Evolutionary conservation across 371 early-diverging fungal genomes (phyloP).

Genomic region (Syncephalastrum contaminatum): DNA sequence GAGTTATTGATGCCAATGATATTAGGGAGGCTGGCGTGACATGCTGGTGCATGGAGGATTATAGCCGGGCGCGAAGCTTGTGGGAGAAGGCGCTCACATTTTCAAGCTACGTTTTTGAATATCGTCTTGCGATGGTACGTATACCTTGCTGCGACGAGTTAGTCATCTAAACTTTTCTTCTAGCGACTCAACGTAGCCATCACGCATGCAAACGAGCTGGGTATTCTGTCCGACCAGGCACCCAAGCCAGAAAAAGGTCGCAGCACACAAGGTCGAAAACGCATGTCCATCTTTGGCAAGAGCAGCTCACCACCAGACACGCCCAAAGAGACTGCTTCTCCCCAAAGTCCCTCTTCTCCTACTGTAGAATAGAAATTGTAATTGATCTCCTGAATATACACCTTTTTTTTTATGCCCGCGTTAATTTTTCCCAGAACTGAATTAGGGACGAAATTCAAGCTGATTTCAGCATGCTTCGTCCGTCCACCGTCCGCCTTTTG

Average conservation of each 20-base stretch:
- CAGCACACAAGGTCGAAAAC: constrained; percentile 41
- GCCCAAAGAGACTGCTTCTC: background rate
- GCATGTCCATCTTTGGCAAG: constrained; percentile 29
- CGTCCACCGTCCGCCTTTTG: too few species aligned
- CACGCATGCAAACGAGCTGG: constrained; percentile 44
- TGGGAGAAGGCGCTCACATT: constrained; percentile 54
- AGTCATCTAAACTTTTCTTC: background rate
- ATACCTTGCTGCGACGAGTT: background rate
- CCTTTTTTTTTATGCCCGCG: too few species aligned
- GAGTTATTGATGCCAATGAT: background rate
- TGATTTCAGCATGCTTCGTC: too few species aligned
- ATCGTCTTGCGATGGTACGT: constrained; percentile 44
- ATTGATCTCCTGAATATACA: too few species aligned
- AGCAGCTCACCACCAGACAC: constrained; percentile 15
- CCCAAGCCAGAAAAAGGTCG: constrained; percentile 34
- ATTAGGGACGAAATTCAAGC: too few species aligned
- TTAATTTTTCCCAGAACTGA: too few species aligned
- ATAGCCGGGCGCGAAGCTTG: constrained; percentile 42
- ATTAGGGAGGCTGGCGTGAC: constrained; percentile 60
- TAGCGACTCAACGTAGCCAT: constrained; percentile 49
- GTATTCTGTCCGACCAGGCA: constrained; percentile 31
- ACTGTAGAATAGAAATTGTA: too few species aligned
- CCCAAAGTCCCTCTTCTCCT: too few species aligned
- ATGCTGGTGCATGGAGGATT: constrained; percentile 47
- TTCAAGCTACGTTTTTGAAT: constrained; percentile 59